Conservation (phyloP, 768 basidiomycete genomes). For the Dendrothele bispora region DNA sequence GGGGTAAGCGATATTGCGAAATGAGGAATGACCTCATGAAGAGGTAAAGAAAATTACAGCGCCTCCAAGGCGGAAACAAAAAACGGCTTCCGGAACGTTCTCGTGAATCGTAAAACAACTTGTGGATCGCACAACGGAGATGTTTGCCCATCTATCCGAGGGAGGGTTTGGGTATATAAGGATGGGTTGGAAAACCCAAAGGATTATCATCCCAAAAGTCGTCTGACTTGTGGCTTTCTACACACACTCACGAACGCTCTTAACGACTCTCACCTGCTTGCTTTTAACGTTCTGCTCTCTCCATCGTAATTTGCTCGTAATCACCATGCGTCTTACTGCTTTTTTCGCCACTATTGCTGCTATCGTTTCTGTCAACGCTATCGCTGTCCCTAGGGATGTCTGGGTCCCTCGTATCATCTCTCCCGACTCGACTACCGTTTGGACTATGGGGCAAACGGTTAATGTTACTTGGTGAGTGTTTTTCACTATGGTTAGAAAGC, state of each 20-base stretch:
- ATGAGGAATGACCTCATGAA: no score
- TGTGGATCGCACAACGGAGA: no score
- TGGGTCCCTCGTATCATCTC: conserved; percentile 3
- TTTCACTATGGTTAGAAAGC: no score
- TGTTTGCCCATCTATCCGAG: neutral
- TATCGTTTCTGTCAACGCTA: neutral
- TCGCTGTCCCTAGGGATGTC: neutral
- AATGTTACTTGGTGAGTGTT: conserved; percentile 22
- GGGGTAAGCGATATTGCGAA: no score
- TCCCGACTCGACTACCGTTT: conserved; percentile 3
- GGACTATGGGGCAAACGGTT: conserved; percentile 2
- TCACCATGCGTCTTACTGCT: neutral
- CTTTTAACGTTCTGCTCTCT: neutral
- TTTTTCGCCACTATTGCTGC: conserved; percentile 4
- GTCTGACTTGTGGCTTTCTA: neutral
- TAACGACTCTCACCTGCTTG: neutral
- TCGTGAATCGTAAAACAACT: no score
- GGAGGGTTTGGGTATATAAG: neutral
- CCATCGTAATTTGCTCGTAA: neutral
- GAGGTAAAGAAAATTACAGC: no score
- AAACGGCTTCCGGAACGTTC: no score
- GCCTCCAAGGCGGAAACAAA: no score
- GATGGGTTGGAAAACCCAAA: no score
- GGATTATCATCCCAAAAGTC: neutral
- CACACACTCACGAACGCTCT: no score